These are phyloP conservation scores for Tylopilus felleus DNA, from an alignment of 768 basidiomycete species.

Conservation along the genomic window DNA sequence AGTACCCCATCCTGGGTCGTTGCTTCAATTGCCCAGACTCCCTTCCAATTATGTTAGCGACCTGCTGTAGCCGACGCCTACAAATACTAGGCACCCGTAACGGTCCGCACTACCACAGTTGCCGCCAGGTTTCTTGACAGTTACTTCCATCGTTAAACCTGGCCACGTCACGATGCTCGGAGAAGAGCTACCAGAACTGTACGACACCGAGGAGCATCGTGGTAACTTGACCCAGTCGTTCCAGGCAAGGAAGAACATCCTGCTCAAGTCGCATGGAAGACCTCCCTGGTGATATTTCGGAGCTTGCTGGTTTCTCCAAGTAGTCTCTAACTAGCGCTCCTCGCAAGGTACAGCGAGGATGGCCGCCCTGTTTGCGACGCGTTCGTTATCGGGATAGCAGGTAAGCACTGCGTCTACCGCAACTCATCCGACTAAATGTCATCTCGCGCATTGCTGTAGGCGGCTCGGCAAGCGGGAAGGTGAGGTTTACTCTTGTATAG, in stretches of 20 bases:
- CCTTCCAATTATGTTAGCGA: slow-evolving; percentile 1
- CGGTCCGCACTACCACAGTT: not conserved
- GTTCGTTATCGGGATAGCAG: slow-evolving; percentile 83
- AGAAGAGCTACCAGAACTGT: slow-evolving; percentile 25
- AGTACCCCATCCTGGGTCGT: not conserved
- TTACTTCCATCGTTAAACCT: slow-evolving; percentile 1
- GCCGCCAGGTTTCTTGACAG: not conserved
- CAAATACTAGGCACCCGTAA: slow-evolving; percentile 22
- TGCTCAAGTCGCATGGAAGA: slow-evolving; percentile 80
- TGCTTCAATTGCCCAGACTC: not conserved
- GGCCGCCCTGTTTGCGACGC: slow-evolving; percentile 68
- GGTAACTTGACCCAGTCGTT: slow-evolving; percentile 18
- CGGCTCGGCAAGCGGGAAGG: slow-evolving; percentile 87
- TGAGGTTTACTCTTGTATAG: slow-evolving; percentile 27
- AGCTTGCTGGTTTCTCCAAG: slow-evolving; percentile 1
- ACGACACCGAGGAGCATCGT: slow-evolving; percentile 20
- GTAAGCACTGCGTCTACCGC: slow-evolving; percentile 38
- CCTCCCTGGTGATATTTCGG: slow-evolving; percentile 64
- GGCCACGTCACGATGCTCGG: slow-evolving; percentile 20
- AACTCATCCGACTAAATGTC: not conserved
- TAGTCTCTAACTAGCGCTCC: slow-evolving; percentile 12
- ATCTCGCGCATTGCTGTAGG: slow-evolving; percentile 39
- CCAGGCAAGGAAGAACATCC: slow-evolving; percentile 60
- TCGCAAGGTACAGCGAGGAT: slow-evolving; percentile 70
- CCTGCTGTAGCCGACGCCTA: slow-evolving; percentile 30